phyloP scores from a whole-genome alignment of 352 stramenopile species.

The Globisporangium nagaii region DNA sequence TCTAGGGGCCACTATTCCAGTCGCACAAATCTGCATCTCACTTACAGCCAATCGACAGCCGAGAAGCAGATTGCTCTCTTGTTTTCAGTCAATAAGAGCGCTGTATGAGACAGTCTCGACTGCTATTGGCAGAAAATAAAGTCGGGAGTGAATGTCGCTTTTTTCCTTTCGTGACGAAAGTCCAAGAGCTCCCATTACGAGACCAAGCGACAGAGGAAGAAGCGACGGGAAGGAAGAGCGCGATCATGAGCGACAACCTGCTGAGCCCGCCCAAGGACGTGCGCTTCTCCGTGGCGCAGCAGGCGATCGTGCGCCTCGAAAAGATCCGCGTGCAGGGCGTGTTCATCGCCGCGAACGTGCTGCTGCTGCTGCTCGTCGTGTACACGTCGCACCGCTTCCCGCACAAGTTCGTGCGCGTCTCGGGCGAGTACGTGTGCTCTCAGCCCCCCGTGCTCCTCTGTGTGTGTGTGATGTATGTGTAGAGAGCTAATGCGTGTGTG shows the following conservation, averaged over 20 bases:
- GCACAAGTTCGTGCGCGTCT: slow-evolving; percentile 65
- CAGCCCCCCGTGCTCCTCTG: background rate
- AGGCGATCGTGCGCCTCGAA: slow-evolving; percentile 35
- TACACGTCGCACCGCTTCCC: slow-evolving; percentile 52
- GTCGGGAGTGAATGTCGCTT: background rate
- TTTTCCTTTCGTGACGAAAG: background rate
- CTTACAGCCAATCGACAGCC: background rate
- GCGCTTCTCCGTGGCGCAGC: slow-evolving; percentile 27
- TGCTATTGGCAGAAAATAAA: background rate
- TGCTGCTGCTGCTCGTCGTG: slow-evolving; percentile 50
- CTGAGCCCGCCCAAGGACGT: slow-evolving; percentile 10
- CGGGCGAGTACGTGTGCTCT: slow-evolving; percentile 55
- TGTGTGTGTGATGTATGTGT: background rate
- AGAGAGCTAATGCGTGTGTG: background rate
- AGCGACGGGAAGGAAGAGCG: background rate
- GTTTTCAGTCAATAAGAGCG: background rate
- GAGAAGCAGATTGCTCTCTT: too few species aligned
- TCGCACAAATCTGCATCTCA: background rate
- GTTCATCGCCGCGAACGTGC: slow-evolving; percentile 42
- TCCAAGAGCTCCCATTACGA: too few species aligned
- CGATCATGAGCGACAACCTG: slow-evolving; percentile 1
- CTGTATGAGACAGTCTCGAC: too few species aligned
- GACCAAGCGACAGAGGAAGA: background rate
- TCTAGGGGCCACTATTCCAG: background rate
- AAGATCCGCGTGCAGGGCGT: slow-evolving; percentile 34